Base-by-base conservation (phyloP, 1,139 yeast species). In the Hansenula anomala region DNA sequence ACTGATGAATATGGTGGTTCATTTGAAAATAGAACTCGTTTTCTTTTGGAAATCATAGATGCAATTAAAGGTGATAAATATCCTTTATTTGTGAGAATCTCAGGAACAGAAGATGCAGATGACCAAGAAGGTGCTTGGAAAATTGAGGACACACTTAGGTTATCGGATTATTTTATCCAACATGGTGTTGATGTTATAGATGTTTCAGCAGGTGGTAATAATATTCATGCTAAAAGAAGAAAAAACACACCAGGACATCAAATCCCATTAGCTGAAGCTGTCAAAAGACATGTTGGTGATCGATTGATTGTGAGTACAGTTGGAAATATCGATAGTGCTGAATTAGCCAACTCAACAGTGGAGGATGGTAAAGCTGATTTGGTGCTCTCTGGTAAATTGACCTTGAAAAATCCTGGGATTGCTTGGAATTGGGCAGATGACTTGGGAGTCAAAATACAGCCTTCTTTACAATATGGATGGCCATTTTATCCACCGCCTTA, bases 1-100 rank as follows among this genome's bases (percentile, higher is more conserved):
- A 69, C 69, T 7, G 80, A 75, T 48, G 58, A 71, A 44, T 75
- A 75, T 45, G 80, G 80, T 36, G 80, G 80, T 0, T 61, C 71
- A 1, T 57, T 68, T 41, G 71, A 66, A 41, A 67, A 67, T 50
- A 59, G 74, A 44, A 53, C 60, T 9, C 53, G 70, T 30, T 52
- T 69, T 25, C 28, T 61, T 2, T 43, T 65, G 17, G 73, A 69
- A 41, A 43, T 64, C 24, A 51, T 69, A 18, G 71, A 67, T 40
- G 59, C 56, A n/a, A 54, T 71, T 13, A 61, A 62, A 38, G 44
- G 44, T 19, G 63, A 58, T 6, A 56, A 56, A 10, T n/a, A n/a
- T n/a, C n/a, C n/a, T n/a, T n/a, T n/a, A n/a, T n/a, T n/a, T n/a
- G n/a, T n/a, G n/a, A n/a, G n/a, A n/a, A n/a, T n/a, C n/a, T n/a